Conservation (phyloP, 805 yeast species). For the Kodamaea sagamina region DNA sequence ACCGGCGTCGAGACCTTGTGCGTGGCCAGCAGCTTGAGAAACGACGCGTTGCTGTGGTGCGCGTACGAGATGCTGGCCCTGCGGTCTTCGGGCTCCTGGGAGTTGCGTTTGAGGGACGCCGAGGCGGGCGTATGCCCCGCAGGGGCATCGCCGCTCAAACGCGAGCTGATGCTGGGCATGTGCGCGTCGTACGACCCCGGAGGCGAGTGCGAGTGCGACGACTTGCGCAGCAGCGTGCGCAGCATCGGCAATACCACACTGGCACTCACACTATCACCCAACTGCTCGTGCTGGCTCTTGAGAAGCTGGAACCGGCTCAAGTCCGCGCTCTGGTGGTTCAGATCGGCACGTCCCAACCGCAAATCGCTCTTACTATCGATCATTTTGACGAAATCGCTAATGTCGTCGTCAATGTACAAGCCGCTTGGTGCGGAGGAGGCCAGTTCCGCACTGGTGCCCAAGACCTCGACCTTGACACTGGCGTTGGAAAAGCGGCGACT, state of each 20-base stretch:
- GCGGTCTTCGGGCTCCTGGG: slow-evolving; percentile 7
- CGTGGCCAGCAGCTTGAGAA: slow-evolving; percentile 20
- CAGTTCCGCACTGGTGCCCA: slow-evolving; percentile 42
- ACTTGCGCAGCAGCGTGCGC: slow-evolving; percentile 29
- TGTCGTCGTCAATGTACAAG: slow-evolving; percentile 54
- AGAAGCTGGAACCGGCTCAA: slow-evolving; percentile 53
- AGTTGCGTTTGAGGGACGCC: background rate
- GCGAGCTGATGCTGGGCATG: slow-evolving; percentile 36
- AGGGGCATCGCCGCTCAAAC: slow-evolving; percentile 30
- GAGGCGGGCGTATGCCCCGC: slow-evolving; percentile 1
- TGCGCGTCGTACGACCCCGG: slow-evolving; percentile 31
- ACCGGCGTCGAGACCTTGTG: slow-evolving; percentile 25
- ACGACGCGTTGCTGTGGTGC: slow-evolving; percentile 17
- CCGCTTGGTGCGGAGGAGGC: slow-evolving; percentile 40
- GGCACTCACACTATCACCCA: slow-evolving; percentile 57
- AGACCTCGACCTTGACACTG: slow-evolving; percentile 26
- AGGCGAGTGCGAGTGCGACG: slow-evolving; percentile 38
- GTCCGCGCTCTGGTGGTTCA: slow-evolving; percentile 28
- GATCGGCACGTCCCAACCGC: slow-evolving; percentile 20
- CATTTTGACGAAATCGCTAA: slow-evolving; percentile 69
- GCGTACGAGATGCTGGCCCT: slow-evolving; percentile 10
- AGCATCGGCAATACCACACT: slow-evolving; percentile 43
- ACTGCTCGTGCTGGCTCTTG: slow-evolving; percentile 53
- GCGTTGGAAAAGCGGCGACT: slow-evolving; percentile 50
- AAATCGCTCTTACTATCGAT: slow-evolving; percentile 65